phyloP scores from a whole-genome alignment of 2,329 filamentous ascomycete genomes.

The Grosmannia clavigera region DNA sequence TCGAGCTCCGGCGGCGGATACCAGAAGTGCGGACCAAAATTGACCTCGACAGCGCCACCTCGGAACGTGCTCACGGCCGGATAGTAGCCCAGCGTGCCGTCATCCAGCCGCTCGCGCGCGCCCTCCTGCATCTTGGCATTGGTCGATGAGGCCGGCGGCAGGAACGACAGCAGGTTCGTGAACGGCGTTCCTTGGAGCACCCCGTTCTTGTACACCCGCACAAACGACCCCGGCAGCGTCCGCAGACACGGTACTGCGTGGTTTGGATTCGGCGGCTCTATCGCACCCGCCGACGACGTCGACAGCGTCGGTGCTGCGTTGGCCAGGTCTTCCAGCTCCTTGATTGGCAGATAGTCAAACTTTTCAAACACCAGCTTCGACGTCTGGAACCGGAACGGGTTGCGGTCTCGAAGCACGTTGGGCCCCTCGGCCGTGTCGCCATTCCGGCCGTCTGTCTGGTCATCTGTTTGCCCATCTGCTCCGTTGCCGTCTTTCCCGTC shows the following conservation, averaged over 20 bases:
- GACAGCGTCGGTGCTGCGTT: slow-evolving; percentile 47
- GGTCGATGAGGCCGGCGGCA: slow-evolving; percentile 76
- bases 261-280: slow-evolving; percentile 53
- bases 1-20: slow-evolving; percentile 55
- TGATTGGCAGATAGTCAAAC: slow-evolving; percentile 76
- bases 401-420: slow-evolving; percentile 88
- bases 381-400: slow-evolving; percentile 86
- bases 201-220: slow-evolving; percentile 91
- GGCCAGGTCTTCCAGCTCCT: slow-evolving; percentile 77
- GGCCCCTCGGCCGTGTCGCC: slow-evolving; percentile 31
- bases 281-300: slow-evolving; percentile 12
- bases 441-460: neutral
- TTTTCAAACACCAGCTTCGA: slow-evolving; percentile 82
- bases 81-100: slow-evolving; percentile 92
- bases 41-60: slow-evolving; percentile 81
- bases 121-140: slow-evolving; percentile 58
- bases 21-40: slow-evolving; percentile 93
- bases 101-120: slow-evolving; percentile 77
- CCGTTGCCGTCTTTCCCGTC: slow-evolving; percentile 34
- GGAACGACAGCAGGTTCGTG: slow-evolving; percentile 74
- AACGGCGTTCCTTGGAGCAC: slow-evolving; percentile 76
- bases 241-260: slow-evolving; percentile 65
- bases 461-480: neutral
- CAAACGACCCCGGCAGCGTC: slow-evolving; percentile 73
- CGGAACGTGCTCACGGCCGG: slow-evolving; percentile 87